Evolutionary conservation across 176 grass and related monocot genomes (phyloP).

Genomic region (Oryza nivara): DNA sequence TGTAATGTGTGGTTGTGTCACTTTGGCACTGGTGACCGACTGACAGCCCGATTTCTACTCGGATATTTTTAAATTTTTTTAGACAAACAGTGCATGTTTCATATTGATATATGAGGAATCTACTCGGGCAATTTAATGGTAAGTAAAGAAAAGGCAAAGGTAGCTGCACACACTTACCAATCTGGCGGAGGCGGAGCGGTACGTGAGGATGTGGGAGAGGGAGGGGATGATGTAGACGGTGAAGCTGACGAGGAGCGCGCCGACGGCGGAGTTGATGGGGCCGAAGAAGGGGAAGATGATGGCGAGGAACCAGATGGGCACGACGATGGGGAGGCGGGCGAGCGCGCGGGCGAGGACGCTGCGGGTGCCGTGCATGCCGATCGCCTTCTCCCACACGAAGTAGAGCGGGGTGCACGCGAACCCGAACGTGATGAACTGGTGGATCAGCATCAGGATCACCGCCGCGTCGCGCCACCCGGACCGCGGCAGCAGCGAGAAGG

Average conservation of each 20-base stretch:
- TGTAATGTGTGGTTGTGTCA: neutral
- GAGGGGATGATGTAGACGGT: slow-evolving; percentile 70
- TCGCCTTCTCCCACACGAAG: slow-evolving; percentile 84
- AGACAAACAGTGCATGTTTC: too few species aligned
- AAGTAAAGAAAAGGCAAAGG: neutral
- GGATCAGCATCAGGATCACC: slow-evolving; percentile 76
- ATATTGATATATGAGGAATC: too few species aligned
- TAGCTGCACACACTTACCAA: slow-evolving; percentile 2
- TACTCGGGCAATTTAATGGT: too few species aligned
- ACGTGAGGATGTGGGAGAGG: slow-evolving; percentile 56
- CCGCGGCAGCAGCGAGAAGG: slow-evolving; percentile 61
- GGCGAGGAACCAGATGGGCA: slow-evolving; percentile 68
- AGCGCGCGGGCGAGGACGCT: slow-evolving; percentile 46
- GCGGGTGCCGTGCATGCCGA: slow-evolving; percentile 56
- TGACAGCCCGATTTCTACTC: too few species aligned
- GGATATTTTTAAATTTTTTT: too few species aligned
- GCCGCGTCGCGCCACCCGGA: slow-evolving; percentile 62
- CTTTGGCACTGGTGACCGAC: neutral
- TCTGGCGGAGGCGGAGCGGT: slow-evolving; percentile 51
- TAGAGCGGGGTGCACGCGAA: slow-evolving; percentile 86
- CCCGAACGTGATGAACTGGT: slow-evolving; percentile 92
- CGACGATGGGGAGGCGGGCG: slow-evolving; percentile 50
- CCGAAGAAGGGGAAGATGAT: slow-evolving; percentile 71
- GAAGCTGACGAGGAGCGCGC: slow-evolving; percentile 68
- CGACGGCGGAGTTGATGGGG: slow-evolving; percentile 68